Evolutionary conservation across 1,139 yeast genomes (phyloP), one percentile per base, ranked within the genome.

Genomic region (Hyphopichia khmerensis): DNA sequence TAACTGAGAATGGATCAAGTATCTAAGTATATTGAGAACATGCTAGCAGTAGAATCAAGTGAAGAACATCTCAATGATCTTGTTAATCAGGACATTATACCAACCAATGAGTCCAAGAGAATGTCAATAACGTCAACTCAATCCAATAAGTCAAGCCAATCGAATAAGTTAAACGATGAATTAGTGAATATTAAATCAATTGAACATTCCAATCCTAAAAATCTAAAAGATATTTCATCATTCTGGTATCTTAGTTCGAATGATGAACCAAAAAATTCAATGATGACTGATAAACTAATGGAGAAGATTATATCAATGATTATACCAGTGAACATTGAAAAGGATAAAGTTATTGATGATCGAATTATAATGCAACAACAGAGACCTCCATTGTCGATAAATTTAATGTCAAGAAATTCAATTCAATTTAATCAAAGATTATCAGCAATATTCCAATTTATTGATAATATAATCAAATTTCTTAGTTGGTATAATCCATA

Each of bases 271-370:
- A 35, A 40, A 24, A 40, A 39, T 2, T 65, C 67, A 34, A 66
- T 77, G 45, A 60, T 82, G 59, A 75, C 87, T 0, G 96, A 88
- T 52, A 83, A 82, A 46, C 62, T 88, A 40, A 75, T 87, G 51
- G 96, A 87, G 54, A 77, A 80, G 52, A 67, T 87, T 33, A 68
- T 87, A 3, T 69, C 79, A 24, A 80, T 87, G 82, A 82, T 90
- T 4, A 66, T 87, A 30, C 95, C 95, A 0, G 74, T 85, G 4
- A 72, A 84, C 13, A 68, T 80, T 3, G 69, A 70, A 40, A 46
- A 59, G 23, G 60, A 64, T 3, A 52, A 56, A 16, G 62, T 79
- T 10, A 46, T 70, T 16, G 67, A 74, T 36, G 75, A 72, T 17
- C 61, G 95, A 45, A 65, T 80, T 19, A 77, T 70, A 41, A 75